Percentiles rank a stretch among this genome's conserved stretches.
phyloP scores from a whole-genome alignment of 305 asterid species.

The Fraxinus velutina region DNA sequence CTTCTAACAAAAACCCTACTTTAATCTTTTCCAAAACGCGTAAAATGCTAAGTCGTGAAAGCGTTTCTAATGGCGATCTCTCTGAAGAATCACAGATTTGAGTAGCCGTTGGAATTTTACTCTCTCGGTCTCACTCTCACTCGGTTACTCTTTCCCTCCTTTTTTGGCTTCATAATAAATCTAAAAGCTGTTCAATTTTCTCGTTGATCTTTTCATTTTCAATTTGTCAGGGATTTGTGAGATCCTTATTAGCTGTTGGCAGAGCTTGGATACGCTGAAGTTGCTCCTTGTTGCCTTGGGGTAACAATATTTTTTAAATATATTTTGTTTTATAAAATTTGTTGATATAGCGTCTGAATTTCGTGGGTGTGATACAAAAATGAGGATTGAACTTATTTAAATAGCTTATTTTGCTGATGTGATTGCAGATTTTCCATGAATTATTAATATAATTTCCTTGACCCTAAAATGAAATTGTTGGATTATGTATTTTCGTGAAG shows the following conservation, averaged over 20 bases:
- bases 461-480: background rate
- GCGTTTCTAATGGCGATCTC: conserved; percentile 21
- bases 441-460: background rate
- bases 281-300: background rate
- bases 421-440: background rate
- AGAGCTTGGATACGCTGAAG: background rate
- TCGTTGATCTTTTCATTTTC: background rate
- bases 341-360: background rate
- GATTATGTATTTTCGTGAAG: background rate
- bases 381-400: background rate
- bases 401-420: conserved; percentile 1
- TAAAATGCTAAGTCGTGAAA: conserved; percentile 10
- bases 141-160: background rate
- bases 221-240: background rate
- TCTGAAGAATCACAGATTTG: background rate
- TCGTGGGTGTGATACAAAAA: background rate
- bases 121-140: background rate
- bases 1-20: conserved; percentile 13
- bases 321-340: background rate
- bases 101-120: conserved; percentile 14
- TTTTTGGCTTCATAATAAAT: background rate
- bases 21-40: conserved; percentile 15
- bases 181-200: background rate
- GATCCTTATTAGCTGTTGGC: background rate
- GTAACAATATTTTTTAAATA: background rate